These are phyloP conservation scores for Kwoniella sp. DNA, from an alignment of 768 basidiomycete species.

Conservation along the genomic window DNA sequence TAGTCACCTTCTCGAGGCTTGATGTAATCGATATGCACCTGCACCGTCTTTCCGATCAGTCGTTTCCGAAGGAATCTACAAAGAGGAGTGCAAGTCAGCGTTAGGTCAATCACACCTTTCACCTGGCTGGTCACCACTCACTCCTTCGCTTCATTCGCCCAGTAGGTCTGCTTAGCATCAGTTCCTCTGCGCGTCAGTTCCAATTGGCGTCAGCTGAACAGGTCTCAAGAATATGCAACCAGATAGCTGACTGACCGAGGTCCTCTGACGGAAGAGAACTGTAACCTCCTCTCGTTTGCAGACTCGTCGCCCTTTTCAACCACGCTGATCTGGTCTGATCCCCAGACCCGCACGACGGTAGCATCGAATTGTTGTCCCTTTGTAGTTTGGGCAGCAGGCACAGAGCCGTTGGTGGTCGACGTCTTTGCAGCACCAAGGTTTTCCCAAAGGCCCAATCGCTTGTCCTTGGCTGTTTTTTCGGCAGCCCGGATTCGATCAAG, in stretches of 20 bases:
- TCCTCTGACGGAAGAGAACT: constrained; percentile 84
- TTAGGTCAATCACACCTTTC: background rate
- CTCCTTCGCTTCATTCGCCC: constrained; percentile 89
- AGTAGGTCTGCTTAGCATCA: constrained; percentile 82
- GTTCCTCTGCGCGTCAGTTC: constrained; percentile 63
- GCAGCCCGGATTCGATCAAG: constrained; percentile 86
- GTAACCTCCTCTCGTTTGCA: constrained; percentile 76
- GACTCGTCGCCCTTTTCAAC: constrained; percentile 65
- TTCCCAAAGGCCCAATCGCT: constrained; percentile 58
- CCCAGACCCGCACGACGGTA: constrained; percentile 84
- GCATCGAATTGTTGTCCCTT: constrained; percentile 68
- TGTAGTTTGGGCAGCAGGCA: constrained; percentile 29
- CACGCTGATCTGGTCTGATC: constrained; percentile 84
- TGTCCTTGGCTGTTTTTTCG: constrained; percentile 67
- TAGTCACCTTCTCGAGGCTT: constrained; percentile 90
- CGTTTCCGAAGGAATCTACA: constrained; percentile 76
- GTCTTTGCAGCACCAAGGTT: constrained; percentile 48
- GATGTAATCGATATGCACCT: constrained; percentile 73
- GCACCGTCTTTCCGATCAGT: constrained; percentile 69
- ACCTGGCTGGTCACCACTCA: constrained; percentile 22
- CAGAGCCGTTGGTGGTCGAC: constrained; percentile 26
- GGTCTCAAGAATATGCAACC: too few relatives aligned
- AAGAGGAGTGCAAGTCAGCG: constrained; percentile 3
- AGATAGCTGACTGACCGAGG: constrained; percentile 65
- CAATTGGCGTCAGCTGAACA: background rate